phyloP scores from a whole-genome alignment of 2,329 filamentous ascomycete species.

The Ceratocystis cacaofunesta region DNA sequence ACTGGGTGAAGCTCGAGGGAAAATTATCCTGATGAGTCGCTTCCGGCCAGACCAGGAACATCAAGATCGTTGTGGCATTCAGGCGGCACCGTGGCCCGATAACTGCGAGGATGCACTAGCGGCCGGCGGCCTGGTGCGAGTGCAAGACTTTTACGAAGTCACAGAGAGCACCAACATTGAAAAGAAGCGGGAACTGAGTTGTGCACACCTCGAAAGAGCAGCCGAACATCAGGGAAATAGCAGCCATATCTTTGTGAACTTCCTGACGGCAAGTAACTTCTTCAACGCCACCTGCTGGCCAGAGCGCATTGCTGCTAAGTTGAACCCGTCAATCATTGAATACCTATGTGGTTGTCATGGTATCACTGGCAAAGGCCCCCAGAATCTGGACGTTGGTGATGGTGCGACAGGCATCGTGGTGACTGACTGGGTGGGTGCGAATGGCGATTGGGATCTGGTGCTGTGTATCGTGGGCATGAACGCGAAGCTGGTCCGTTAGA shows the following conservation, averaged over 20 bases:
- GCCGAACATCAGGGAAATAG: slow-evolving; percentile 27
- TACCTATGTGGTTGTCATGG: slow-evolving; percentile 46
- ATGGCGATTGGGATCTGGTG: slow-evolving; percentile 82
- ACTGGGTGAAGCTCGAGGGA: slow-evolving; percentile 65
- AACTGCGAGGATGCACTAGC: slow-evolving; percentile 66
- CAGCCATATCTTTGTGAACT: slow-evolving; percentile 54
- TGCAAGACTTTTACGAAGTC: slow-evolving; percentile 94
- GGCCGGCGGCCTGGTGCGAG: slow-evolving; percentile 57
- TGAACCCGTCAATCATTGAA: slow-evolving; percentile 63
- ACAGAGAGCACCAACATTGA: slow-evolving; percentile 58
- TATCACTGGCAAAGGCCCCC: slow-evolving; percentile 34
- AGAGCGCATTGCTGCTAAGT: slow-evolving; percentile 70
- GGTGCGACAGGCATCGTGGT: slow-evolving; percentile 78
- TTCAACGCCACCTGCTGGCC: slow-evolving; percentile 89
- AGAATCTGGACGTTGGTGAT: slow-evolving; percentile 43
- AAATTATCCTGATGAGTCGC: slow-evolving; percentile 70
- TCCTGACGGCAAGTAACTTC: slow-evolving; percentile 82
- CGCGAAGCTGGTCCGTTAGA: slow-evolving; percentile 42
- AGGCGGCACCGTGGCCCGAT: slow-evolving; percentile 62
- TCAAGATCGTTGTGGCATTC: slow-evolving; percentile 37
- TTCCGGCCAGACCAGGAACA: slow-evolving; percentile 51
- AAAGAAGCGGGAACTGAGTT: slow-evolving; percentile 62
- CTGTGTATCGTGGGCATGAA: slow-evolving; percentile 87
- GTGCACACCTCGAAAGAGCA: slow-evolving; percentile 62
- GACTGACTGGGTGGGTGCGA: slow-evolving; percentile 80